These are phyloP conservation scores for Ogataea degrootiae DNA, from an alignment of 805 yeast species.

Conservation along the genomic window DNA sequence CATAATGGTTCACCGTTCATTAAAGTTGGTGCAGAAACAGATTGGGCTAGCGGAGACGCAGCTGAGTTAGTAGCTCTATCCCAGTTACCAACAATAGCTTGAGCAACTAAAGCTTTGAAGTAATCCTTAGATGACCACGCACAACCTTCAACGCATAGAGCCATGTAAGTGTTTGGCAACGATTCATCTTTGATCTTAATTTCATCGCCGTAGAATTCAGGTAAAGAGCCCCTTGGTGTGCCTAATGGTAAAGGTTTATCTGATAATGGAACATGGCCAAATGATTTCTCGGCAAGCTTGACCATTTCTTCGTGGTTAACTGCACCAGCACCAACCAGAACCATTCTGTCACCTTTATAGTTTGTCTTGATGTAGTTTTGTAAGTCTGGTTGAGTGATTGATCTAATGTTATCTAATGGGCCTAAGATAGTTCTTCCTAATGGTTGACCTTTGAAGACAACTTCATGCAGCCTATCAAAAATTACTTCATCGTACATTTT, in stretches of 20 bases:
- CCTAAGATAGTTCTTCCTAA: slow-evolving; percentile 96
- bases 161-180: slow-evolving; percentile 85
- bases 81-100: slow-evolving; percentile 97
- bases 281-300: slow-evolving; percentile 65
- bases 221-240: slow-evolving; percentile 66
- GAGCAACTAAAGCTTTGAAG: slow-evolving; percentile 91
- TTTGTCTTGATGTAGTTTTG: slow-evolving; percentile 75
- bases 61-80: slow-evolving; percentile 86
- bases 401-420: slow-evolving; percentile 81
- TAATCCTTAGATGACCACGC: slow-evolving; percentile 96
- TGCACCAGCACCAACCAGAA: slow-evolving; percentile 93
- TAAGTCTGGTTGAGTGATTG: slow-evolving; percentile 73
- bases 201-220: slow-evolving; percentile 82
- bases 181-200: slow-evolving; percentile 76
- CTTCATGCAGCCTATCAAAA: slow-evolving; percentile 92
- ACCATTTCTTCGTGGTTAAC: slow-evolving; percentile 86
- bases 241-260: slow-evolving; percentile 63
- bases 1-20: slow-evolving; percentile 63
- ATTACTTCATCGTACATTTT: slow-evolving; percentile 98
- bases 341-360: slow-evolving; percentile 97
- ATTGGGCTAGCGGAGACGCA: slow-evolving; percentile 79
- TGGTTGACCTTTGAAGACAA: slow-evolving; percentile 85
- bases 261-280: slow-evolving; percentile 61
- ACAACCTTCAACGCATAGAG: slow-evolving; percentile 95
- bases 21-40: slow-evolving; percentile 42